Conservation (phyloP, 345 rosid genomes). For the Clarkia xantiana region DNA sequence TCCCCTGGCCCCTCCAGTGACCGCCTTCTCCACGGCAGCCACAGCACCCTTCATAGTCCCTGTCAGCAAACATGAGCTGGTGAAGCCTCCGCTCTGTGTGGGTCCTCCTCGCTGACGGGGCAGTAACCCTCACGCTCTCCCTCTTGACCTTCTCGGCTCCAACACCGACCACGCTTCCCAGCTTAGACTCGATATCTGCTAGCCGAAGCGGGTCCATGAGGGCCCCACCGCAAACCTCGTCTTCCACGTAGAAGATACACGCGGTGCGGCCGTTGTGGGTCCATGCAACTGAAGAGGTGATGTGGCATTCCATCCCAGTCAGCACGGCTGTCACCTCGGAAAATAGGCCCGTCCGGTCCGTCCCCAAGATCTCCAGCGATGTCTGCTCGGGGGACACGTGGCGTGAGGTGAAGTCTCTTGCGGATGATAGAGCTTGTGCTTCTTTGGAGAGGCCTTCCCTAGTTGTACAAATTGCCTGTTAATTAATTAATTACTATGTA, state of each 20-base stretch:
- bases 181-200: conserved; percentile 37
- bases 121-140: conserved; percentile 37
- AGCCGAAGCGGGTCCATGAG: conserved; percentile 28
- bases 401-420: conserved; percentile 24
- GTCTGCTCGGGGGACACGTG: conserved; percentile 55
- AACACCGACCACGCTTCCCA: conserved; percentile 51
- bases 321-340: conserved; percentile 73
- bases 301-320: conserved; percentile 46
- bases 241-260: conserved; percentile 55
- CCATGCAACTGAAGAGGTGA: conserved; percentile 64
- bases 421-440: not conserved
- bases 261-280: conserved; percentile 65
- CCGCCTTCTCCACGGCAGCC: conserved; percentile 24
- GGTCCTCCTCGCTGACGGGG: conserved; percentile 32
- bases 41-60: conserved; percentile 47
- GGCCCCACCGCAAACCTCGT: conserved; percentile 41
- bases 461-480: conserved; percentile 52
- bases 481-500: not conserved
- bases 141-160: conserved; percentile 41
- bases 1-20: conserved; percentile 22
- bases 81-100: conserved; percentile 84
- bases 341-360: conserved; percentile 61
- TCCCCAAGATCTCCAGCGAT: conserved; percentile 59
- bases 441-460: conserved; percentile 23
- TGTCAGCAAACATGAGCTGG: conserved; percentile 53